Conservation (phyloP, 2,329 filamentous ascomycete genomes). For the Fusarium bulbicola region DNA sequence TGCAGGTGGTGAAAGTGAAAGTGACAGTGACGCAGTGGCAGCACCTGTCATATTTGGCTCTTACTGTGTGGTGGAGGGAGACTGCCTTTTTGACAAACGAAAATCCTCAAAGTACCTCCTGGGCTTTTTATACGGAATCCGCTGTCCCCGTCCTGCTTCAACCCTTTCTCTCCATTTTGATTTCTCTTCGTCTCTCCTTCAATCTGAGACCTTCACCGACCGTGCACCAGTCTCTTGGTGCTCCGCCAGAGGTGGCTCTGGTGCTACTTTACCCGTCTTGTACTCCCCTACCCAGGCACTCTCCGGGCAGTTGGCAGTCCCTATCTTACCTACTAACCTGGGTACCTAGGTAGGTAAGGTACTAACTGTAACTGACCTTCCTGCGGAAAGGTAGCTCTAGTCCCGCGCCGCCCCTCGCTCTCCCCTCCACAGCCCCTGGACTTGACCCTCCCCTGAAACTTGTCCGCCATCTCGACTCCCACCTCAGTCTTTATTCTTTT, state of each 20-base stretch:
- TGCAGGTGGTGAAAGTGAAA: not conserved
- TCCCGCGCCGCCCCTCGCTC: conserved; percentile 33
- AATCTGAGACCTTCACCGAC: not conserved
- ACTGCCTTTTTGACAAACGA: not conserved
- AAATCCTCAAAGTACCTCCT: not conserved
- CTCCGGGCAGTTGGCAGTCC: not conserved
- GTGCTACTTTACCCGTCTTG: conserved; percentile 12
- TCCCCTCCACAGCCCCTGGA: conserved; percentile 40
- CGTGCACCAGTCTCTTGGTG: conserved; percentile 16
- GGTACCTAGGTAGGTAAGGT: not conserved
- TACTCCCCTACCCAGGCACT: not conserved
- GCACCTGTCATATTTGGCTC: conserved; percentile 12
- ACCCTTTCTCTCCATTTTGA: not conserved
- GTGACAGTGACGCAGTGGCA: not conserved
- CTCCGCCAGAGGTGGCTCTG: conserved; percentile 29
- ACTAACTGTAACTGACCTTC: not conserved
- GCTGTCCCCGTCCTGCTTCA: not conserved
- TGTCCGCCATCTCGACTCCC: conserved; percentile 38
- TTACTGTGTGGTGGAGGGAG: not conserved
- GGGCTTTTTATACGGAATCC: not conserved
- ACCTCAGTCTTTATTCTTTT: conserved; percentile 28
- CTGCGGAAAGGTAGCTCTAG: conserved; percentile 11
- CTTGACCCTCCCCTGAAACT: conserved; percentile 41
- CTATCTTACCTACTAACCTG: not conserved
- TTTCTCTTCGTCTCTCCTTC: not conserved